phyloP scores from a whole-genome alignment of 306 rosid genomes.

The Cyclanthera cordifolia region DNA sequence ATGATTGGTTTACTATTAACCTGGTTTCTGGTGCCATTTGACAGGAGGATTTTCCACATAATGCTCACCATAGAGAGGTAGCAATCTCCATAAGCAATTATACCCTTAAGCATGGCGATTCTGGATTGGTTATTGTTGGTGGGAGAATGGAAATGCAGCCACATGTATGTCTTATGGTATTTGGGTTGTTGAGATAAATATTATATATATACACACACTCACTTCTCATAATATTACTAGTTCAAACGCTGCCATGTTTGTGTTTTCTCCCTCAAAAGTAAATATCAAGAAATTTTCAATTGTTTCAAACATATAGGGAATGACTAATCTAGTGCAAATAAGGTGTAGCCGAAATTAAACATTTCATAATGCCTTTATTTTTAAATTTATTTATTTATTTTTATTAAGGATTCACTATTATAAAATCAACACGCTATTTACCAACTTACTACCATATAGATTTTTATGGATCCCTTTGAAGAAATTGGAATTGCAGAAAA shows the following conservation, averaged over 20 bases:
- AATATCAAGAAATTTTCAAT: neutral
- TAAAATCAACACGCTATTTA: constrained; percentile 6
- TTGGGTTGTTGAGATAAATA: neutral
- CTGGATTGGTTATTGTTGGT: constrained; percentile 87
- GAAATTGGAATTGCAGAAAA: constrained; percentile 70
- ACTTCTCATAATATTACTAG: neutral
- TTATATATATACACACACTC: too few species aligned
- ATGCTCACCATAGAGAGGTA: constrained; percentile 90
- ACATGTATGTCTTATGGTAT: constrained; percentile 43
- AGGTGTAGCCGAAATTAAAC: too few species aligned
- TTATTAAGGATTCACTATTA: neutral
- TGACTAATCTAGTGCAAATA: too few species aligned
- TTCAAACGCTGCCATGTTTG: neutral
- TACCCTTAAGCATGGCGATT: constrained; percentile 84
- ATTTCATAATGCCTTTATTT: too few species aligned
- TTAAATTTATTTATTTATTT: neutral
- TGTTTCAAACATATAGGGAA: neutral
- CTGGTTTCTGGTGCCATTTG: constrained; percentile 16
- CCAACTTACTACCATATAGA: constrained; percentile 25
- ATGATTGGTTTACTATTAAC: neutral
- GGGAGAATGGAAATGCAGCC: constrained; percentile 97
- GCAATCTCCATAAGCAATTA: constrained; percentile 77
- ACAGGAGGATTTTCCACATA: constrained; percentile 92
- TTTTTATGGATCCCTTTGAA: constrained; percentile 83
- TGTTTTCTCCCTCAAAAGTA: neutral